Evolutionary conservation across 2,329 filamentous ascomycete genomes (phyloP).

Genomic region (Apiospora hydei): DNA sequence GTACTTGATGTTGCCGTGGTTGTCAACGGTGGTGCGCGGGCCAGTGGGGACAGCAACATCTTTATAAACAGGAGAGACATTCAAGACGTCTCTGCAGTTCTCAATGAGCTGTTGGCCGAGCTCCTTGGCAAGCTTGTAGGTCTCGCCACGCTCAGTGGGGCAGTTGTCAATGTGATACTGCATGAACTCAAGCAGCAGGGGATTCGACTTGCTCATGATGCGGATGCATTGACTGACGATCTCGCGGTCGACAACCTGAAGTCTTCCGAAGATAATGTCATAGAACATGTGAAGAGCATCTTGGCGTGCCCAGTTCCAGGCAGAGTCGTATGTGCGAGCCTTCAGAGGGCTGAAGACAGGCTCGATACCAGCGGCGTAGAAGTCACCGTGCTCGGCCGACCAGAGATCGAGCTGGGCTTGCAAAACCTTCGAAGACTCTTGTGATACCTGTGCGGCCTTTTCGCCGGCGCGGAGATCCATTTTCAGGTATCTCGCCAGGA

Average conservation of each 20-base stretch:
- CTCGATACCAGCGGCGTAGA: constrained; percentile 94
- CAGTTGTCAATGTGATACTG: constrained; percentile 99
- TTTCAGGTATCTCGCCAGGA: constrained; percentile 95
- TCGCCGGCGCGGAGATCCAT: constrained; percentile 96
- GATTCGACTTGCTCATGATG: constrained; percentile 99
- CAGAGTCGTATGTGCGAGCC: constrained; percentile 95
- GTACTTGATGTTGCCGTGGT: constrained; percentile 91
- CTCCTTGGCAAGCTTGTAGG: constrained; percentile 96
- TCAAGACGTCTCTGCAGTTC: constrained; percentile 93
- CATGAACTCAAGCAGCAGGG: constrained; percentile 96
- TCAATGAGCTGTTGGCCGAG: constrained; percentile 93
- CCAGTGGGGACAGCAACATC: constrained; percentile 93
- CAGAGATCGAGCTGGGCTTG: constrained; percentile 95
- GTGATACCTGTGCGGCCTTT: constrained; percentile 85
- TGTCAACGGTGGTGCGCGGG: constrained; percentile 90
- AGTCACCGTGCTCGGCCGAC: constrained; percentile 94
- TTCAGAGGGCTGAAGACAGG: constrained; percentile 94
- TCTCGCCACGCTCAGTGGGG: constrained; percentile 94
- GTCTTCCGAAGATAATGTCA: constrained; percentile 96
- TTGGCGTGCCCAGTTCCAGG: constrained; percentile 99
- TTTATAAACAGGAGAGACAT: constrained; percentile 88
- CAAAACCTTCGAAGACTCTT: constrained; percentile 85
- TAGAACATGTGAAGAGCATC: constrained; percentile 99
- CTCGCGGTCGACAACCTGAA: constrained; percentile 92
- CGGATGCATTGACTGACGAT: constrained; percentile 98